Evolutionary conservation across 2,329 filamentous ascomycete species (phyloP).

Genomic region (Thielaviopsis euricoi): DNA sequence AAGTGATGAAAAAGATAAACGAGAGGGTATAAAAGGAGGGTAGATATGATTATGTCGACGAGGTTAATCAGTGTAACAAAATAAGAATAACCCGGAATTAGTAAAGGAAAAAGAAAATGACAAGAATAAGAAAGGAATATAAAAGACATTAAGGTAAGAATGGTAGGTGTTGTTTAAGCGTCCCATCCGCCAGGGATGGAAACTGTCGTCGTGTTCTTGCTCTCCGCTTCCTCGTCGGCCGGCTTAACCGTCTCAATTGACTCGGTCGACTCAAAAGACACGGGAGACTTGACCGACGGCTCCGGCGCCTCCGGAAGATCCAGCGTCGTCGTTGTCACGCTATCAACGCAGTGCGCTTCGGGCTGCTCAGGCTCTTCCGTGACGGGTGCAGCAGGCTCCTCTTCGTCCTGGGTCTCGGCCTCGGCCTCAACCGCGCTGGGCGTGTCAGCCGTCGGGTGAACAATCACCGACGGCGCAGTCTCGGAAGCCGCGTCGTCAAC

Average conservation of each 20-base stretch:
- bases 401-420: no score
- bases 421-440: not conserved
- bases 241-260: not conserved
- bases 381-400: no score
- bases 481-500: not conserved
- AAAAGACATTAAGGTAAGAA: slow-evolving; percentile 6
- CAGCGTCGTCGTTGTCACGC: not conserved
- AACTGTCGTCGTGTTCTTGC: not conserved
- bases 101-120: slow-evolving; percentile 6
- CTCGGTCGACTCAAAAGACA: not conserved
- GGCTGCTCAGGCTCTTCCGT: not conserved
- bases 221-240: not conserved
- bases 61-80: not conserved
- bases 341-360: not conserved
- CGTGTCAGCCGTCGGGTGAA: not conserved
- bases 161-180: not conserved
- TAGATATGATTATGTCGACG: not conserved
- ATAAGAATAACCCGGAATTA: not conserved
- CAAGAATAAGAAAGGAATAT: slow-evolving; percentile 7
- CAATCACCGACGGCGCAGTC: not conserved
- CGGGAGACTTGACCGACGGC: not conserved
- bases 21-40: slow-evolving; percentile 6
- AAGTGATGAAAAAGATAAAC: not conserved
- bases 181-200: not conserved
- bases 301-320: not conserved